Conservation (phyloP, 768 basidiomycete genomes). For the Tylopilus vinaceipallidus region DNA sequence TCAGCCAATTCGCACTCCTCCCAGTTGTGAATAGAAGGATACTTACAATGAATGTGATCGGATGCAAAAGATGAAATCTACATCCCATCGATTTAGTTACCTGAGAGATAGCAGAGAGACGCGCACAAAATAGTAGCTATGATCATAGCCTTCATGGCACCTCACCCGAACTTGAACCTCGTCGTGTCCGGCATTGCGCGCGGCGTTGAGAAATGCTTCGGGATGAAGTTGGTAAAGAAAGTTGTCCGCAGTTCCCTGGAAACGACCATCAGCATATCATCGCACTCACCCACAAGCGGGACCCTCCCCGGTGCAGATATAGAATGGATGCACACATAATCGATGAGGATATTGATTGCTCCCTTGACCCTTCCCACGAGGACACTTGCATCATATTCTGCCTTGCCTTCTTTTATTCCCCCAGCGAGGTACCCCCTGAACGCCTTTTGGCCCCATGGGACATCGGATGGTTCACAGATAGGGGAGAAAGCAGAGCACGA, state of each 20-base stretch:
- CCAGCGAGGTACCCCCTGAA: conserved; percentile 82
- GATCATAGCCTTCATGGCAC: conserved; percentile 82
- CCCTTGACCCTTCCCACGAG: conserved; percentile 64
- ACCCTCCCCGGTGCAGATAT: background rate
- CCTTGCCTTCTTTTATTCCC: conserved; percentile 72
- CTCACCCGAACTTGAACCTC: conserved; percentile 77
- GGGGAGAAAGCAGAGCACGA: conserved; percentile 91
- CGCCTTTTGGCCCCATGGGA: conserved; percentile 91
- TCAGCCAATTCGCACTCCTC: conserved; percentile 7
- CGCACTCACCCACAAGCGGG: background rate
- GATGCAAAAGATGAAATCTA: conserved; percentile 88
- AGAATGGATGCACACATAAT: conserved; percentile 59
- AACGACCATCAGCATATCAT: conserved; percentile 1
- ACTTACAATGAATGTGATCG: conserved; percentile 87
- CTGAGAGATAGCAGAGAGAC: background rate
- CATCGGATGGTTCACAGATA: conserved; percentile 80
- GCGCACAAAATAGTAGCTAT: conserved; percentile 84
- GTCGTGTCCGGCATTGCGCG: conserved; percentile 68
- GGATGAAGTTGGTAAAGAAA: conserved; percentile 90
- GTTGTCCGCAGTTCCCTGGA: conserved; percentile 74
- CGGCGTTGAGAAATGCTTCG: conserved; percentile 81
- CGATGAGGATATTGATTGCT: conserved; percentile 77
- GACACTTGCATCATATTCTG: conserved; percentile 79
- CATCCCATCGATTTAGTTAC: background rate
- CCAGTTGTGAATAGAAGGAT: background rate